phyloP scores from a whole-genome alignment of 2,329 filamentous ascomycete genomes.

The Diaporthe sp. region DNA sequence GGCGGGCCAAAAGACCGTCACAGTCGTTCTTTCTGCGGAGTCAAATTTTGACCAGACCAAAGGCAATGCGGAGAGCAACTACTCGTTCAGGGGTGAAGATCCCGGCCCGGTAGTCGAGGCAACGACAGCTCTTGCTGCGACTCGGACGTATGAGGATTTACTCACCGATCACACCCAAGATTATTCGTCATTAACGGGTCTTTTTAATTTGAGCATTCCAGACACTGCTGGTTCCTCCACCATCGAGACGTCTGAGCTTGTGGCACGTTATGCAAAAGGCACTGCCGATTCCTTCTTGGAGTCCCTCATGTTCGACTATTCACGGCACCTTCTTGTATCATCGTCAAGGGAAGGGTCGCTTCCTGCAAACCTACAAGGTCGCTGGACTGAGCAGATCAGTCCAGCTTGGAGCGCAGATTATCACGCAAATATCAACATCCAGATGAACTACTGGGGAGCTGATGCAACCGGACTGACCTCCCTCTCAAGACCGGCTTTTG shows the following conservation, averaged over 20 bases:
- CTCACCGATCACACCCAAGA: constrained; percentile 55
- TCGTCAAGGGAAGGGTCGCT: constrained; percentile 65
- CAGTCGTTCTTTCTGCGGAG: constrained; percentile 58
- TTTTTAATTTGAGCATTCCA: constrained; percentile 60
- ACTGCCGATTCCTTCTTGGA: constrained; percentile 66
- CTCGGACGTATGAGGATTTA: constrained; percentile 51
- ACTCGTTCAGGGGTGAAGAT: constrained; percentile 63
- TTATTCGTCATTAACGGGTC: constrained; percentile 54
- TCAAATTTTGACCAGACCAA: constrained; percentile 66
- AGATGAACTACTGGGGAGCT: constrained; percentile 73
- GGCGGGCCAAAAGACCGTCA: constrained; percentile 45
- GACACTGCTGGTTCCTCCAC: constrained; percentile 57
- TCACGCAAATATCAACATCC: constrained; percentile 70
- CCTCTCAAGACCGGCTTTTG: constrained; percentile 62
- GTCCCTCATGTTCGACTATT: constrained; percentile 65
- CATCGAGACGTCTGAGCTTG: constrained; percentile 51
- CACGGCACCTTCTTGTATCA: constrained; percentile 67
- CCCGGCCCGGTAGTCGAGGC: constrained; percentile 55
- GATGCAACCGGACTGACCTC: constrained; percentile 65
- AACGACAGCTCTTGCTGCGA: constrained; percentile 50
- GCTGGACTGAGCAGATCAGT: constrained; percentile 63
- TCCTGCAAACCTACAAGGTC: constrained; percentile 69
- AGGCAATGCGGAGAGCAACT: constrained; percentile 58
- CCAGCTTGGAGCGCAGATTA: constrained; percentile 64
- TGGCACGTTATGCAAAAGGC: constrained; percentile 43